Conservation (phyloP, 2,329 filamentous ascomycete species). For the Rhinocladiella similis region DNA sequence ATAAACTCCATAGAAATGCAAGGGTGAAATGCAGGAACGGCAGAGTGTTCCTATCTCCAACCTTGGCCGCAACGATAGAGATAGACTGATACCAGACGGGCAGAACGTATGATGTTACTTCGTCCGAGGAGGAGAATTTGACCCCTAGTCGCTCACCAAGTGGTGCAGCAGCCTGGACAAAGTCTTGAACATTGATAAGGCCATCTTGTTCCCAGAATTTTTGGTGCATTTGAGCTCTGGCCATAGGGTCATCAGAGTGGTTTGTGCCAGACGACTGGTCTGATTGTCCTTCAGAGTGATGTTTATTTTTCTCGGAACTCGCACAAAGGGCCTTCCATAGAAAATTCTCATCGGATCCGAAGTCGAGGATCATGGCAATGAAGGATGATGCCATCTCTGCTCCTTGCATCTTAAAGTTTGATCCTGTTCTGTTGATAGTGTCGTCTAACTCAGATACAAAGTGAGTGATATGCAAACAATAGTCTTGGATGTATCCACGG, state of each 20-base stretch:
- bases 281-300: slow-evolving; percentile 4
- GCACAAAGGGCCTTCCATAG: slow-evolving; percentile 34
- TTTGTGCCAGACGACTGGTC: neutral
- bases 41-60: slow-evolving; percentile 53
- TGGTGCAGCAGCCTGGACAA: slow-evolving; percentile 6
- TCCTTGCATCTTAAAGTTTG: slow-evolving; percentile 54
- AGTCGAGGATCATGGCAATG: slow-evolving; percentile 57
- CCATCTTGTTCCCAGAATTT: slow-evolving; percentile 25
- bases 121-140: slow-evolving; percentile 26
- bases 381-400: slow-evolving; percentile 57
- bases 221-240: slow-evolving; percentile 17
- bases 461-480: slow-evolving; percentile 39
- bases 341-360: slow-evolving; percentile 44
- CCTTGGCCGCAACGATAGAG: slow-evolving; percentile 45
- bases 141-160: slow-evolving; percentile 23
- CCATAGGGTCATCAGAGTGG: slow-evolving; percentile 8
- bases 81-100: slow-evolving; percentile 44
- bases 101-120: slow-evolving; percentile 40
- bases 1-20: slow-evolving; percentile 51
- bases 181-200: neutral
- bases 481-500: slow-evolving; percentile 36
- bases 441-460: slow-evolving; percentile 49
- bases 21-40: slow-evolving; percentile 57
- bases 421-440: slow-evolving; percentile 48
- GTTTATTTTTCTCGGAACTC: slow-evolving; percentile 13